Conservation (phyloP, 306 rosid species). For the Fragaria ananassa region DNA sequence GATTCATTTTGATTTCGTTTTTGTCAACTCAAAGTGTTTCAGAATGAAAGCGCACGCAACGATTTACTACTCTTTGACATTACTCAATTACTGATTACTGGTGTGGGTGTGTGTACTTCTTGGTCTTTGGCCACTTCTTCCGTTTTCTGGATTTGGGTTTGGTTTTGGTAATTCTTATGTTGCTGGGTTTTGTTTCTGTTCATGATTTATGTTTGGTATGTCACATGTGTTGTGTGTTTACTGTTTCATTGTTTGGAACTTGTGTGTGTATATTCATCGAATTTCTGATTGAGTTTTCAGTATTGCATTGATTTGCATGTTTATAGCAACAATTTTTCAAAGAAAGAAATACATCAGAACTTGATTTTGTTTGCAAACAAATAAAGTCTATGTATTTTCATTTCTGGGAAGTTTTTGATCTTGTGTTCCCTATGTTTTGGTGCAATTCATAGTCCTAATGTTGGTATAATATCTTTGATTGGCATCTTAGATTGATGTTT, state of each 20-base stretch:
- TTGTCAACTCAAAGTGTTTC: slow-evolving; percentile 5
- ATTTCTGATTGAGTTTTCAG: slow-evolving; percentile 1
- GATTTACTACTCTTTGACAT: not conserved
- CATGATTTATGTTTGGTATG: not conserved
- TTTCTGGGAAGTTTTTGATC: slow-evolving; percentile 5
- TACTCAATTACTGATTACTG: not conserved
- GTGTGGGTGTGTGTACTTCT: not conserved
- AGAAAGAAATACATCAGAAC: not conserved
- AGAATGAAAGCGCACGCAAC: slow-evolving; percentile 8
- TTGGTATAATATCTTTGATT: not conserved
- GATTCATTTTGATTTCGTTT: not conserved
- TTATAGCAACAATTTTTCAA: not conserved
- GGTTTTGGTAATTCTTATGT: not conserved
- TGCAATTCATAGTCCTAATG: not conserved
- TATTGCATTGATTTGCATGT: slow-evolving; percentile 12
- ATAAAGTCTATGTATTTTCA: slow-evolving; percentile 12
- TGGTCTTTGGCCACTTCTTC: slow-evolving; percentile 6
- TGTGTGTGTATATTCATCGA: not conserved
- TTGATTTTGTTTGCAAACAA: not conserved
- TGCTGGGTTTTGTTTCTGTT: not conserved
- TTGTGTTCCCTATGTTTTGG: not conserved
- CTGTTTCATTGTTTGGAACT: slow-evolving; percentile 17
- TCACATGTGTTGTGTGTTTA: not conserved
- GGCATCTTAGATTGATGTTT: not conserved
- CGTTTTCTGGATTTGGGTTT: slow-evolving; percentile 12